Evolutionary conservation across 805 yeast genomes (phyloP), one percentile per base, ranked within the genome.

Genomic region (Maudiozyma serrabonitensis): DNA sequence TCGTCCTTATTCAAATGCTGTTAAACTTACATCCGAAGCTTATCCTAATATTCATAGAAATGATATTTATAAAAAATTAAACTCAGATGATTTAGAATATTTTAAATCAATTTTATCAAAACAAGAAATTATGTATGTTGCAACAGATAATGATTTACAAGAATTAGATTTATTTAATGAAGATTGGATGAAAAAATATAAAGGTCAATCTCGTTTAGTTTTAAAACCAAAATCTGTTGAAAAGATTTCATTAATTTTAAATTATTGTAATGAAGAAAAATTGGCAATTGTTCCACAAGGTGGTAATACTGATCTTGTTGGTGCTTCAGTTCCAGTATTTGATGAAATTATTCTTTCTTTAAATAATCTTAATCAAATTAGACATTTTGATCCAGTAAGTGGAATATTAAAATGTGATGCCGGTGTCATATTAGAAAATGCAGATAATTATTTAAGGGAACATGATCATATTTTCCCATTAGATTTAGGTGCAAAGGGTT

Each of bases 281-380:
- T 68, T 90, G 28, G 96, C 97, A 0, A 80, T 90, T 45, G 95
- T 88, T 9, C 97, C 98, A 15, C 97, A 91, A 69, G 96, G 97
- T 63, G 98, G 98, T 57, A 90, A 91, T 69, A 91, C 97, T 1
- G 96, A 96, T 26, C 75, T 90, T 43, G 98, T 90, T 41, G 98
- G 97, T 55, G 98, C 97, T 4, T 84, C 95, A 5, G 79, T 82
- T 18, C 96, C 97, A 0, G 82, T 90, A 0, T 90, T 88, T 67
- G 98, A 90, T 67, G 98, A 90, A 69, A 79, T 90, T 46, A 77
- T 90, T 23, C 57, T 90, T 23, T 83, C 88, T 2, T 69, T 89
- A 45, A 69, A 84, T 35, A 77, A 75, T 59, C 59, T 91, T 73
- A 87, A 87, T 73, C 76, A 83, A 61, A 76, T 91, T 47, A 79